Percentiles rank a stretch among this genome's conserved stretches.
Conservation (phyloP, 257 asterid species). For the Solanum gracilifrons region DNA sequence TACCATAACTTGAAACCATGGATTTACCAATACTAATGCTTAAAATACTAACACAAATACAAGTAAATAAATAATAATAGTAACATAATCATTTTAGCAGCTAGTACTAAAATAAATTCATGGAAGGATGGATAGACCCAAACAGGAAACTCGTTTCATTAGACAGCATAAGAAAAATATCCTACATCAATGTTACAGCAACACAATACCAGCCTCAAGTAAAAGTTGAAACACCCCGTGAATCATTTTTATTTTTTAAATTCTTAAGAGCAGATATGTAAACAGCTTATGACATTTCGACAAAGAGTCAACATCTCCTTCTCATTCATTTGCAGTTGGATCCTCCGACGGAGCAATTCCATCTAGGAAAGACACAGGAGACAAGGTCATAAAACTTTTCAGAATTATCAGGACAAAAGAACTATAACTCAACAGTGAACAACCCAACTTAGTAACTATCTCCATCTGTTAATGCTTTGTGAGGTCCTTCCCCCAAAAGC, state of each 20-base stretch:
- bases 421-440: background rate
- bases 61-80: background rate
- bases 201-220: constrained; percentile 3
- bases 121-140: background rate
- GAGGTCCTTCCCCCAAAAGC: background rate
- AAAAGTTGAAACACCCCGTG: background rate
- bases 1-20: background rate
- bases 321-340: constrained; percentile 33
- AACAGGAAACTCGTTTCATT: constrained; percentile 3
- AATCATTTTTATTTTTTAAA: background rate
- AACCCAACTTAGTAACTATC: background rate
- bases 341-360: constrained; percentile 54
- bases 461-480: background rate
- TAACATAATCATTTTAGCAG: background rate
- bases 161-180: constrained; percentile 14
- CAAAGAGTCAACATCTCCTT: constrained; percentile 3
- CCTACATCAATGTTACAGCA: constrained; percentile 13
- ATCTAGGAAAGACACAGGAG: constrained; percentile 21
- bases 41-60: background rate
- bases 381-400: background rate
- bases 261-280: background rate
- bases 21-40: background rate
- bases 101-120: background rate
- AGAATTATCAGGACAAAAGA: background rate
- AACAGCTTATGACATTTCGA: background rate